Evolutionary conservation across 1,284 basidiomycete genomes (phyloP).

Genomic region (Trichosporon coremiiforme): DNA sequence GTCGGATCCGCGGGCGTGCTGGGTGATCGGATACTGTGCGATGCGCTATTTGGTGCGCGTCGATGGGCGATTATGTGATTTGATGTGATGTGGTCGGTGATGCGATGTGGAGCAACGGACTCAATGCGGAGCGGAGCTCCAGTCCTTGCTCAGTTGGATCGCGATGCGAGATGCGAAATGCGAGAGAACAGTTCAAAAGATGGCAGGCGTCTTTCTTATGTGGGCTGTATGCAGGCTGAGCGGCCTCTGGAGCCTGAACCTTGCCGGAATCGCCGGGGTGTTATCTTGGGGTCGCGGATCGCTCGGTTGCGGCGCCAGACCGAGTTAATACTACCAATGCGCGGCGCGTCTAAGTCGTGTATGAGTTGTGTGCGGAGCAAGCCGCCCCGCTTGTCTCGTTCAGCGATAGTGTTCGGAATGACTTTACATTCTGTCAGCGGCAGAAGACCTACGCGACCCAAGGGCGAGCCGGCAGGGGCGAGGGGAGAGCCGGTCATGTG

Average conservation of each 20-base stretch:
- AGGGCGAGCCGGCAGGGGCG: background rate
- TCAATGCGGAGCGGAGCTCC: background rate
- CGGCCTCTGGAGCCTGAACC: background rate
- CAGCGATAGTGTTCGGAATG: conserved; percentile 1
- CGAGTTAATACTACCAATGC: background rate
- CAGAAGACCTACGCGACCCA: background rate
- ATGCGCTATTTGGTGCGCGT: background rate
- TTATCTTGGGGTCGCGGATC: conserved; percentile 3
- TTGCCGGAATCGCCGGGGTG: conserved; percentile 10
- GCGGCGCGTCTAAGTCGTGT: conserved; percentile 6
- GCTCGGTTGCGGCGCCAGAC: background rate
- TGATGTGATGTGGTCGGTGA: background rate
- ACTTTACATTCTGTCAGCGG: background rate
- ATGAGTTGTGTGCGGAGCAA: background rate
- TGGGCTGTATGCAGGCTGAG: background rate
- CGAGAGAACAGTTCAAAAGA: background rate
- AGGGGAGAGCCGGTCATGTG: background rate
- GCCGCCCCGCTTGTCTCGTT: background rate
- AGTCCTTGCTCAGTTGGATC: background rate
- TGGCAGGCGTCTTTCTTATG: background rate
- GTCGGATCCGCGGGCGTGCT: background rate
- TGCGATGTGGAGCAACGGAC: background rate
- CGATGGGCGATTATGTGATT: background rate
- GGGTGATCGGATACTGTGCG: background rate
- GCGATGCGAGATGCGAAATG: background rate